Evolutionary conservation across 2,329 filamentous ascomycete species (phyloP).

Genomic region (Amauroascus niger): DNA sequence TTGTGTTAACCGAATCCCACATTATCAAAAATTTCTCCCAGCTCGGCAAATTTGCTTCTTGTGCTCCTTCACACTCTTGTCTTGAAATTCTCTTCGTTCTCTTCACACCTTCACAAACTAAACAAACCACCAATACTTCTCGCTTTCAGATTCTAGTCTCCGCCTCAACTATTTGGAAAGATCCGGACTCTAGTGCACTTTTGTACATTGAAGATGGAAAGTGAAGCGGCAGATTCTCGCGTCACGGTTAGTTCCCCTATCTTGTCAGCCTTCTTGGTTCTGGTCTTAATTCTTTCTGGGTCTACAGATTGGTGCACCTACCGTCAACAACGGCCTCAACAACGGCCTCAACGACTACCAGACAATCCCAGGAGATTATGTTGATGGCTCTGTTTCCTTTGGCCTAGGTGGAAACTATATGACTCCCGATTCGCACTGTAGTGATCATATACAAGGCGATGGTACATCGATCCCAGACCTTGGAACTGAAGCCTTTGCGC

Average conservation of each 20-base stretch:
- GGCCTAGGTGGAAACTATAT: neutral
- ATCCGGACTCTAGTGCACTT: too few relatives aligned
- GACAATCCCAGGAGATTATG: neutral
- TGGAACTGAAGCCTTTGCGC: neutral
- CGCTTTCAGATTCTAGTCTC: neutral
- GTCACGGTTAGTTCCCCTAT: neutral
- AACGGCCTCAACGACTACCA: neutral
- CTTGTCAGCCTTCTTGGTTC: too few relatives aligned
- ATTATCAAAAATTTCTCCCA: neutral
- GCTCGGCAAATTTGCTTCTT: neutral
- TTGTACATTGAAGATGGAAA: neutral
- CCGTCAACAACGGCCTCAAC: too few relatives aligned
- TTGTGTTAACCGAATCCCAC: neutral
- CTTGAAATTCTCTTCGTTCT: neutral
- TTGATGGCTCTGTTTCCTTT: neutral
- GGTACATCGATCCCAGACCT: neutral
- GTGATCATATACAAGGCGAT: neutral
- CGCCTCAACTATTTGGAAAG: too few relatives aligned
- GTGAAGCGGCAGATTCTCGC: neutral
- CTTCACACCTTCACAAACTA: neutral
- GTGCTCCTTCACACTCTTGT: neutral
- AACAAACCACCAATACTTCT: neutral
- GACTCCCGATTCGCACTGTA: neutral
- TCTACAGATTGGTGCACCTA: neutral
- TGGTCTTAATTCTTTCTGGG: neutral